Evolutionary conservation across 805 yeast genomes (phyloP), one percentile per base, ranked within the genome.

Genomic region (Kazachstania martiniae): DNA sequence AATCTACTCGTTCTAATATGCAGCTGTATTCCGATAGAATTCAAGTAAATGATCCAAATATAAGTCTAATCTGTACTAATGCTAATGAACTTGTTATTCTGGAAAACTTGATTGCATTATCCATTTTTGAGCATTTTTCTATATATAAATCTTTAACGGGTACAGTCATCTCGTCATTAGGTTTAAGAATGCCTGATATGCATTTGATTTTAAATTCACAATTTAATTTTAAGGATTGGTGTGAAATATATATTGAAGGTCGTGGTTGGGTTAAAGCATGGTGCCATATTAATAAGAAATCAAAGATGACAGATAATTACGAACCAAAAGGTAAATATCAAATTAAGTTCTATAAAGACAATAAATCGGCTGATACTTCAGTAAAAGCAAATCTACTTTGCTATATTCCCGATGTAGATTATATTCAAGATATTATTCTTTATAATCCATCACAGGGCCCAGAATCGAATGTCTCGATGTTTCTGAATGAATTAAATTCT

Each of bases 181-280:
- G 56, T 2, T 21, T 44, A 12, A 37, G 36, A 28, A 39, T 55
- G 32, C 44, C 52, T 5, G 58, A 53, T 36, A 53, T 55, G 26
- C 45, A 46, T 29, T 28, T 51, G 12, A 40, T 55, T 3, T 31
- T 55, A 25, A 42, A 47, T 31, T 44, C 53, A 4, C 41, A 46
- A 18, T 50, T 36, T 25, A 51, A 44, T 34, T 55, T 46, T 34
- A 52, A 53, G 33, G 60, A 55, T 37, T 55, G 60, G 60, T 55
- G 60, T 33, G 53, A 51, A 34, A 42, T 55, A 12, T 46, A 49
- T 25, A 27, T 48, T 7, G 46, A 44, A 28, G 56, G 46, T 3
- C 43, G 45, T 31, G 51, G 52, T 18, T 55, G 57, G 56, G 45
- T 49, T 6, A 55, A 50, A 39, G 42, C 51, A 10, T 55, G 58